Base-by-base conservation (phyloP, 2,329 filamentous ascomycete species). In the Hypoxylon sp. region DNA sequence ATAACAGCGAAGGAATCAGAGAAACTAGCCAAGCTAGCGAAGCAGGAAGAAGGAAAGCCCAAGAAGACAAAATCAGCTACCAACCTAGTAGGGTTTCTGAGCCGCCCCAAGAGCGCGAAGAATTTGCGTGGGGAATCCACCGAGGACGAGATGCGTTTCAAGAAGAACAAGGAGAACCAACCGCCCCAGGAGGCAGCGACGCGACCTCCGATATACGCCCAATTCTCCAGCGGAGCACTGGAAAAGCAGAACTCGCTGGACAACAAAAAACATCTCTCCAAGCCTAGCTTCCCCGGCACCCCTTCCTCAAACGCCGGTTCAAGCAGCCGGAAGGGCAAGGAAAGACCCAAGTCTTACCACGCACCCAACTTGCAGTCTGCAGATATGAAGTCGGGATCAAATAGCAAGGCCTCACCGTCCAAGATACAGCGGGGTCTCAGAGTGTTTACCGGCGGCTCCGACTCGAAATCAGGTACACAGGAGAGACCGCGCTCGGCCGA, bases 21-120 rank as follows among this genome's bases (percentile, higher is more conserved):
- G 14, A 68, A 69, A 46, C 14, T 65, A 72, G 18, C 76, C 76
- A 64, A 82, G 80, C 75, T 63, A 71, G 9, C 75, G 74, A 63
- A 82, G 78, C 78, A 79, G 60, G 82, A 82, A 70, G 73, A 76
- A 9, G 83, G 83, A 61, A 91, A 91, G 74, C 87, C 88, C 24
- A 91, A 90, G 74, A 96, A 95, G 81, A 87, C 87, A 36, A 97
- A 95, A 78, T 97, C 94, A 0, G 86, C 91, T 2, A 91, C 91
- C 30, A 96, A 93, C 75, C 83, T 98, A n/a, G 88, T 88, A 0
- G 88, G 85, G 3, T 85, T 97, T 57, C 85, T 97, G 53, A 89
- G 88, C 60, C 89, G 91, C 60, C 88, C 89, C 63, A 93, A 91
- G 76, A 93, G 92, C 8, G 84, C 89, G 55, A 92, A 89, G 73